Conservation (phyloP, 768 basidiomycete species). For the Rickenella mellea region DNA sequence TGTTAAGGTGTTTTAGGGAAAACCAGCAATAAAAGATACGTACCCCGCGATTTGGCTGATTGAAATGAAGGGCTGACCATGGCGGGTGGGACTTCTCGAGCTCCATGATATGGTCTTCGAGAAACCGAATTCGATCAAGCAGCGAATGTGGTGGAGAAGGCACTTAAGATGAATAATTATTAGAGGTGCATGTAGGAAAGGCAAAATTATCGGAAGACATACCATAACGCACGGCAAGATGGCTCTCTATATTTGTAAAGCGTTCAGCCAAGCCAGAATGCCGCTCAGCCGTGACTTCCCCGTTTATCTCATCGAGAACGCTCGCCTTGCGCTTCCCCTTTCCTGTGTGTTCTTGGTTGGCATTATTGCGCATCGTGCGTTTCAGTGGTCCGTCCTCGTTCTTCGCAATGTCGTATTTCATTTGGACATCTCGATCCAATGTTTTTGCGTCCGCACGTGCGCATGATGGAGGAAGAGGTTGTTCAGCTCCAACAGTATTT, state of each 20-base stretch:
- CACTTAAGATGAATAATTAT: slow-evolving; percentile 29
- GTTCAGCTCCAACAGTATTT: neutral
- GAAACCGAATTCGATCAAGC: slow-evolving; percentile 51
- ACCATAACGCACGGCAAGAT: slow-evolving; percentile 73
- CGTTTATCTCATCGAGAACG: slow-evolving; percentile 32
- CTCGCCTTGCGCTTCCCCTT: slow-evolving; percentile 40
- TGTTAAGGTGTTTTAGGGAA: neutral
- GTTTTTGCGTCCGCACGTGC: slow-evolving; percentile 67
- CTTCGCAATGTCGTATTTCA: slow-evolving; percentile 83
- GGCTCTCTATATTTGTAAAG: slow-evolving; percentile 56
- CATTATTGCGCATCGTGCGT: slow-evolving; percentile 36
- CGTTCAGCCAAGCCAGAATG: slow-evolving; percentile 60
- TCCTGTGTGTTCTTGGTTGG: slow-evolving; percentile 2
- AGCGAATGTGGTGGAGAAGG: slow-evolving; percentile 61
- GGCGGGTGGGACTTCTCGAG: slow-evolving; percentile 80
- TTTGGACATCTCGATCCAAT: slow-evolving; percentile 65
- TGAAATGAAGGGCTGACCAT: slow-evolving; percentile 85
- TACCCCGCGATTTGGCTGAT: slow-evolving; percentile 74
- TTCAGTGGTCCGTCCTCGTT: slow-evolving; percentile 72
- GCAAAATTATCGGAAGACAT: slow-evolving; percentile 6
- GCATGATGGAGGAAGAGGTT: slow-evolving; percentile 36
- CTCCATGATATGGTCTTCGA: slow-evolving; percentile 70
- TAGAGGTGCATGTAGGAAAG: neutral
- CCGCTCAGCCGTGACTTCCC: slow-evolving; percentile 24
- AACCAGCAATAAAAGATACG: slow-evolving; percentile 18